These are phyloP conservation scores for Casuarina equisetifolia DNA, from an alignment of 306 rosid genomes.

Conservation along the genomic window DNA sequence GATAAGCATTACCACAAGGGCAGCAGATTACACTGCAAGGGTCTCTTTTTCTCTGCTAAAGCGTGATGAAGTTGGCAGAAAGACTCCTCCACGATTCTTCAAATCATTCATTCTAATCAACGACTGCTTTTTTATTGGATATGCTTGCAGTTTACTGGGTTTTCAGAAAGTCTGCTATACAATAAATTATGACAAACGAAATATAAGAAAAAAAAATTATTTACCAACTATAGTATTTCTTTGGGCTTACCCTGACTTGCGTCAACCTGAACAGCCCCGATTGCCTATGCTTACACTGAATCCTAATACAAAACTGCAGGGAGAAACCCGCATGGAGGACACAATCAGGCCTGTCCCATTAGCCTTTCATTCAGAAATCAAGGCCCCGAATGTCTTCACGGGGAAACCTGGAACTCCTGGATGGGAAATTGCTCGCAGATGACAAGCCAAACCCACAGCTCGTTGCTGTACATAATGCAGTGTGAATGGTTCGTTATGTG, in stretches of 20 bases:
- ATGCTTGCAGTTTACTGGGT: constrained; percentile 18
- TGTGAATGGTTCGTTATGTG: background rate
- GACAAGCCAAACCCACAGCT: background rate
- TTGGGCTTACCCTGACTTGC: constrained; percentile 31
- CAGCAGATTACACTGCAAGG: background rate
- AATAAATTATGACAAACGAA: constrained; percentile 17
- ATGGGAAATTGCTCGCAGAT: background rate
- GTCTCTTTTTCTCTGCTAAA: background rate
- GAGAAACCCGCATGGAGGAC: constrained; percentile 1
- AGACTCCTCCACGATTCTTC: too few relatives aligned
- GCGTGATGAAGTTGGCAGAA: too few relatives aligned
- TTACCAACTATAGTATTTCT: constrained; percentile 24
- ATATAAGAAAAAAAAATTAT: background rate
- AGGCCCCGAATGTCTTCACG: background rate
- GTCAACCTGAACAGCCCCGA: constrained; percentile 17
- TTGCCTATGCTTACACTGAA: constrained; percentile 1
- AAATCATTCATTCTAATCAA: background rate
- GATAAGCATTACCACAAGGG: background rate
- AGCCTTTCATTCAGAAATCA: background rate
- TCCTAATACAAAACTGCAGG: constrained; percentile 19
- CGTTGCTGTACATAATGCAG: background rate
- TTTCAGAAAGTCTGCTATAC: constrained; percentile 40
- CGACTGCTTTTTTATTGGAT: background rate
- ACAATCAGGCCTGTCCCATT: too few relatives aligned
- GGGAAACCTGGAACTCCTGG: background rate